Percentiles rank a stretch among this genome's conserved stretches.
Conservation (phyloP, 2,329 filamentous ascomycete species). For the Paraphoma chrysanthemicola region DNA sequence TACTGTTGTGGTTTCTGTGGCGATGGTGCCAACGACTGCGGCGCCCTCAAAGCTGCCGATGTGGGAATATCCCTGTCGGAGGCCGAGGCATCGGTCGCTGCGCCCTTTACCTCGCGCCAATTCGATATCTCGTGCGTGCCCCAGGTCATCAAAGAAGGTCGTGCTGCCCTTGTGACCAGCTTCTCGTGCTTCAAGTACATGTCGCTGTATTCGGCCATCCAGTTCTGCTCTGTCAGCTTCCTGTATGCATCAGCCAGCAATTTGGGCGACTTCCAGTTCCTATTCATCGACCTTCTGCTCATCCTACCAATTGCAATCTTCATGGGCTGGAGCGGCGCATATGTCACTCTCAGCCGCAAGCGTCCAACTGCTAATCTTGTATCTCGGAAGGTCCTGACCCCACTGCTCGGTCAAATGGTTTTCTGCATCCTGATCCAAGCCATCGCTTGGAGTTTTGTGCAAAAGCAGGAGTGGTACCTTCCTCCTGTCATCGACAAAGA, state of each 20-base stretch:
- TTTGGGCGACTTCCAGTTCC: slow-evolving; percentile 95
- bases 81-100: slow-evolving; percentile 96
- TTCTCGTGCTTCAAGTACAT: slow-evolving; percentile 99
- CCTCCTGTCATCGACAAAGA: slow-evolving; percentile 79
- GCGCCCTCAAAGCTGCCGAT: slow-evolving; percentile 94
- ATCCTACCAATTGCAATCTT: slow-evolving; percentile 97
- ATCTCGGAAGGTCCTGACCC: slow-evolving; percentile 87
- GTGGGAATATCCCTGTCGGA: slow-evolving; percentile 97
- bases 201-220: slow-evolving; percentile 98
- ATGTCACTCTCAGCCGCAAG: slow-evolving; percentile 77
- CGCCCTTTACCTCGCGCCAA: slow-evolving; percentile 91
- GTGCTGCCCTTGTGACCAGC: slow-evolving; percentile 94
- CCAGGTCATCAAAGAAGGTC: slow-evolving; percentile 89
- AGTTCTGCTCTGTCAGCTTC: slow-evolving; percentile 97
- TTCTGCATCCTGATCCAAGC: slow-evolving; percentile 82
- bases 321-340: slow-evolving; percentile 96
- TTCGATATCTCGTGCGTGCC: slow-evolving; percentile 98
- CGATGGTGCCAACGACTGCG: slow-evolving; percentile 97
- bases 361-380: slow-evolving; percentile 91
- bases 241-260: slow-evolving; percentile 94
- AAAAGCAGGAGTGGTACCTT: slow-evolving; percentile 81
- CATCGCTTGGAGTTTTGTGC: slow-evolving; percentile 75
- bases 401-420: slow-evolving; percentile 85
- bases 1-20: slow-evolving; percentile 97
- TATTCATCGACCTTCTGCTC: slow-evolving; percentile 91